Evolutionary conservation across 176 grass and related monocot genomes (phyloP), one percentile per base, ranked within the genome.

Genomic region (Oryza longistaminata): DNA sequence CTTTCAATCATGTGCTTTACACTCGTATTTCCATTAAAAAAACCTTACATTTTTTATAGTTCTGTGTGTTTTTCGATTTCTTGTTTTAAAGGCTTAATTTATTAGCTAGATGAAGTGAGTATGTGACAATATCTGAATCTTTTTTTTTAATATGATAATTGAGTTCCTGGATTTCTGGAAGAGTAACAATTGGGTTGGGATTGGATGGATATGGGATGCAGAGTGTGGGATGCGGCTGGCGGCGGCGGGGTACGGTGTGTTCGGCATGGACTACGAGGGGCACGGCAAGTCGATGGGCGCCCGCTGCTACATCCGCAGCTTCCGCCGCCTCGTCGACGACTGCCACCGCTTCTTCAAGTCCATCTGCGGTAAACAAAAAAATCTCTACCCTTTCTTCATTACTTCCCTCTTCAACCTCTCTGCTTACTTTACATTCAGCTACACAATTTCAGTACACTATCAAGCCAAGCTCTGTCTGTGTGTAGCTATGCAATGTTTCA

Each of bases 241-340:
- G 10, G 69, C 70, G 14, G 91, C 89, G 0, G 96, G 96, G 31
- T 98, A 88, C 34, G 85, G 91, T 2, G 93, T 95, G 53, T 93
- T 92, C 64, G 96, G 95, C 31, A 90, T 98, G 4, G 95, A 98
- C 85, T 98, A 98, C 62, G 93, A 98, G 77, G 96, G 96, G 0
- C 96, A 98, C 31, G 96, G 96, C 37, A 90, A 85, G 85, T 98
- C 96, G 2, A 90, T 77, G 83, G 96, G 96, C 37, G 49, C 83
- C 45, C 82, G 93, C 7, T 95, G 93, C 85, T 98, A 98, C 83
- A 95, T 98, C 84, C 92, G 78, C 55, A 95, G 91, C 66, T 98
- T 98, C 33, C 79, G 76, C 75, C 76, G 86, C 22, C 88, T 98
- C 9, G 84, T 98, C 17, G 79, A 92, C 0, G 96, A 95, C 82